These are phyloP conservation scores for Phytopythium chamaehyphon DNA, from an alignment of 352 stramenopile species.

Conservation along the genomic window DNA sequence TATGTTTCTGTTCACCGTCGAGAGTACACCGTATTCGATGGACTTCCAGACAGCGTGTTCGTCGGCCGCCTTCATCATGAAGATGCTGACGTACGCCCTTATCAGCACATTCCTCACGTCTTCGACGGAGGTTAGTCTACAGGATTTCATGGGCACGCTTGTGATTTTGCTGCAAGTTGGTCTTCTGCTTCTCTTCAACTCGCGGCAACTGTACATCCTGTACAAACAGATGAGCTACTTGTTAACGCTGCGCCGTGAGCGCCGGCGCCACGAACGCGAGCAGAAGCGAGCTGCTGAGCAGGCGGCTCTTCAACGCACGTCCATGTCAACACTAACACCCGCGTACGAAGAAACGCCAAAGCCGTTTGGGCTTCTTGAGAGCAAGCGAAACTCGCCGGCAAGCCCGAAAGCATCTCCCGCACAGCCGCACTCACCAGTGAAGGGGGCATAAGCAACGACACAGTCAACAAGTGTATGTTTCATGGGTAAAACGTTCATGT, in stretches of 20 bases:
- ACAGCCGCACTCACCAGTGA: slow-evolving; percentile 10
- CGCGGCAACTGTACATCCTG: slow-evolving; percentile 66
- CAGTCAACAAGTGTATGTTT: not conserved
- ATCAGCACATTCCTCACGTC: slow-evolving; percentile 72
- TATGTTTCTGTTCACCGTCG: slow-evolving; percentile 74
- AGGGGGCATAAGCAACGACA: not conserved
- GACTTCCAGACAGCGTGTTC: slow-evolving; percentile 71
- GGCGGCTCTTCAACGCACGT: slow-evolving; percentile 30
- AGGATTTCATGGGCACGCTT: slow-evolving; percentile 55
- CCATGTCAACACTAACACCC: slow-evolving; percentile 28
- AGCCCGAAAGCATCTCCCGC: slow-evolving; percentile 8
- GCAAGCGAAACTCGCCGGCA: slow-evolving; percentile 29
- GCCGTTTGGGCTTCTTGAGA: slow-evolving; percentile 22
- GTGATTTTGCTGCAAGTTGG: slow-evolving; percentile 62
- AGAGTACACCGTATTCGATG: slow-evolving; percentile 62
- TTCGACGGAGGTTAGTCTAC: slow-evolving; percentile 35
- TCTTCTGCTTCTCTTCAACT: slow-evolving; percentile 74
- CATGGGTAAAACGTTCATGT: not conserved
- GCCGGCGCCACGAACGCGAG: slow-evolving; percentile 22
- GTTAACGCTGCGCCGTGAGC: slow-evolving; percentile 42
- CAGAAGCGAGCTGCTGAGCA: slow-evolving; percentile 14
- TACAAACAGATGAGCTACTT: slow-evolving; percentile 74
- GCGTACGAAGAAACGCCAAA: slow-evolving; percentile 28
- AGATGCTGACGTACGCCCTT: slow-evolving; percentile 81
- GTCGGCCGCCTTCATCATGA: slow-evolving; percentile 72